phyloP scores from a whole-genome alignment of 2,329 filamentous ascomycete species.

The Paecilomyces dactylethromorphus region DNA sequence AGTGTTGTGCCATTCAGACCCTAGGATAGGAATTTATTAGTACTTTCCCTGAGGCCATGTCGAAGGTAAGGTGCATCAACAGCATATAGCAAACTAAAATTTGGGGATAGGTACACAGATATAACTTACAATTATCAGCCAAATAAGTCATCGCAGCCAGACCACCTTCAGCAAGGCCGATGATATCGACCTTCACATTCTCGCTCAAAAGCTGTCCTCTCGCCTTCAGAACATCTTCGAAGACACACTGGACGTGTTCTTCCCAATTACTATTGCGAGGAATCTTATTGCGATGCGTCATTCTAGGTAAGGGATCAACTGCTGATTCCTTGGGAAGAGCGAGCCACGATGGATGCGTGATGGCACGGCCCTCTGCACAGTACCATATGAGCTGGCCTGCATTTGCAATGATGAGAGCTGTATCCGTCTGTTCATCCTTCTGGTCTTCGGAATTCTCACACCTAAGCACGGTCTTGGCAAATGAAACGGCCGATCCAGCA shows the following conservation, averaged over 20 bases:
- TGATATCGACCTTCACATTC: slow-evolving; percentile 57
- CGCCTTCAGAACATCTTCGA: slow-evolving; percentile 53
- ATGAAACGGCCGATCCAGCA: slow-evolving; percentile 62
- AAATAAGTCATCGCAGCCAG: slow-evolving; percentile 54
- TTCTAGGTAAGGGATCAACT: slow-evolving; percentile 50
- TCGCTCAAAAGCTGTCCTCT: slow-evolving; percentile 36
- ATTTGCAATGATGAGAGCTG: slow-evolving; percentile 65
- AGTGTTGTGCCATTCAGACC: slow-evolving; percentile 30
- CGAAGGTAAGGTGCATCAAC: slow-evolving; percentile 1
- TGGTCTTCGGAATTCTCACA: slow-evolving; percentile 24
- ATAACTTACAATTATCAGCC: slow-evolving; percentile 45
- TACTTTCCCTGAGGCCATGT: slow-evolving; percentile 10
- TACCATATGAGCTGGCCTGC: slow-evolving; percentile 73
- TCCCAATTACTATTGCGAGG: slow-evolving; percentile 50
- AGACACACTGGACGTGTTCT: slow-evolving; percentile 62
- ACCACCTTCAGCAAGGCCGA: slow-evolving; percentile 64
- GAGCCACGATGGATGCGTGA: slow-evolving; percentile 54
- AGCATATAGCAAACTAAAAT: background rate
- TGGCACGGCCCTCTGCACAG: slow-evolving; percentile 52
- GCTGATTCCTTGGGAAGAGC: slow-evolving; percentile 57
- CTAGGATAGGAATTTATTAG: slow-evolving; percentile 15
- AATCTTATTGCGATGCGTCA: slow-evolving; percentile 55
- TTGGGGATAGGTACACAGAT: background rate
- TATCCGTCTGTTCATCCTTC: slow-evolving; percentile 17
- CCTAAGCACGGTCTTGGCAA: slow-evolving; percentile 46